Base-by-base conservation (phyloP, 805 yeast genomes). In the Nakazawaea laoshanensis region DNA sequence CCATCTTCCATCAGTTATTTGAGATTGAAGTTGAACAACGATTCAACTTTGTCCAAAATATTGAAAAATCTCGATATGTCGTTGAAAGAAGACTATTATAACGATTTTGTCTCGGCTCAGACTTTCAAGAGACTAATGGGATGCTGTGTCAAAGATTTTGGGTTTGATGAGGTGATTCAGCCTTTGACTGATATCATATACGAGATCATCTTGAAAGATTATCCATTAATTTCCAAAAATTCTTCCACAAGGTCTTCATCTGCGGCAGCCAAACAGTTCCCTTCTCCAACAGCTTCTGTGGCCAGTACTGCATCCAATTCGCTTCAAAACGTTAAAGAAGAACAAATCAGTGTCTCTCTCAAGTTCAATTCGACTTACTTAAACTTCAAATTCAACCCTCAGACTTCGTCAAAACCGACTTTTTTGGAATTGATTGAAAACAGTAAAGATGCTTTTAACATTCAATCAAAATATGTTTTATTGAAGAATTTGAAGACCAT, bases 391-490 rank as follows among this genome's bases (percentile, higher is more conserved):
- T 88, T 69, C 52, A 73, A 82, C 10, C 65, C 74, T 4, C 53
- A 64, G 29, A 71, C 74, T 41, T 72, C 80, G 28, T 80, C 94
- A 0, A 80, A 94, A 5, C 97, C 97, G 2, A 78, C 92, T 0
- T 58, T 77, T 24, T 47, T 67, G 19, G 97, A 88, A 53, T 56
- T 88, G n/a, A 45, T 86, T 9, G 83, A 81, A 36, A 87, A 86
- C 49, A 86, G 85, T 11, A 74, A 73, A 35, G 61, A 67, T 32
- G 82, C 88, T 16, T 88, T 88, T 52, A 67, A 70, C n/a, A 68
- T 77, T 20, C 55, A 61, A 11, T 39, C 46, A 7, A 54, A 53
- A 11, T 19, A 24, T 24, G 26, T 36, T 10, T 27, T 27, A 19
- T 19, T 36, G 19, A 30, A 21, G 20, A 20, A 31, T 23, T 19